A percentile compares a stretch with the other conserved stretches of the same genome.
Conservation (phyloP, 2,329 filamentous ascomycete genomes). For the Volutella citrinella region DNA sequence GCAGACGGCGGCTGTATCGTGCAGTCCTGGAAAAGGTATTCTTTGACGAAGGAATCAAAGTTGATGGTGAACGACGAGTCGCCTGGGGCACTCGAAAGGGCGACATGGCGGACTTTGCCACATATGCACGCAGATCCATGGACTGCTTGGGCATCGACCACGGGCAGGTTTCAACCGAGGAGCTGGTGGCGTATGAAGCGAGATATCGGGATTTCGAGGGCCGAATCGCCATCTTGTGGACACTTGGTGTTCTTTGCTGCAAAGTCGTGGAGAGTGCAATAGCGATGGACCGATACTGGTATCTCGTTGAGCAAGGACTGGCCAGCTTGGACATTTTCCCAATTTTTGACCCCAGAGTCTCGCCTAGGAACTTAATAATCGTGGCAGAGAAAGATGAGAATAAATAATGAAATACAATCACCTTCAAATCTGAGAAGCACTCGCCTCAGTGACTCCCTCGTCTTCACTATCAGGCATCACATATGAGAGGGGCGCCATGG, state of each 20-base stretch:
- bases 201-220: conserved; percentile 20
- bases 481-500: no score
- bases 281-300: conserved; percentile 30
- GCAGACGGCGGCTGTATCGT: conserved; percentile 25
- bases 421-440: no score
- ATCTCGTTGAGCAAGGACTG: conserved; percentile 22
- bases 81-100: conserved; percentile 31
- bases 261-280: conserved; percentile 31
- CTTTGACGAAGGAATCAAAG: conserved; percentile 21
- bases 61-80: conserved; percentile 11
- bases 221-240: conserved; percentile 31
- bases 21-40: conserved; percentile 26
- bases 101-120: conserved; percentile 22
- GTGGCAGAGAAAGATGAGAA: conserved; percentile 14
- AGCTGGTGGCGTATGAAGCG: conserved; percentile 23
- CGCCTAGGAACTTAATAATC: conserved; percentile 23
- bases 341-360: conserved; percentile 25
- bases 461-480: no score
- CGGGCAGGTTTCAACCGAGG: conserved; percentile 11
- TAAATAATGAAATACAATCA: no score
- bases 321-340: conserved; percentile 22
- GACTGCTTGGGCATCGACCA: conserved; percentile 17
- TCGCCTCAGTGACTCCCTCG: no score
- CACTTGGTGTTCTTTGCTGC: conserved; percentile 29
- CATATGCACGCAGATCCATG: conserved; percentile 25